These are phyloP conservation scores for Pistacia integerrima DNA, from an alignment of 345 rosid genomes.

Conservation along the genomic window DNA sequence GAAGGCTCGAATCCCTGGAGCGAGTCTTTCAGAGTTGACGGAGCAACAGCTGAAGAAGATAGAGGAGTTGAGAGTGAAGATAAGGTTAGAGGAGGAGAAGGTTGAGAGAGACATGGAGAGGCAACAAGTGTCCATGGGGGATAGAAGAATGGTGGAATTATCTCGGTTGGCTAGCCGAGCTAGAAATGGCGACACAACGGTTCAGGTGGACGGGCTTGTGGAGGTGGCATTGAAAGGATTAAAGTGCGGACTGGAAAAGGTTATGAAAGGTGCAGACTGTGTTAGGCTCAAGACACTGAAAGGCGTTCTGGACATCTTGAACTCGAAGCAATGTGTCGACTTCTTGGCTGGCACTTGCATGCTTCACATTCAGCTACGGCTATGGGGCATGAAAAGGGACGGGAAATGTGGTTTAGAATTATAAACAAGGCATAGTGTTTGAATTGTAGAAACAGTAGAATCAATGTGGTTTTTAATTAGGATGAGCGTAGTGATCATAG, in stretches of 20 bases:
- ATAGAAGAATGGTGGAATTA: conserved; percentile 63
- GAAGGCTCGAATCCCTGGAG: conserved; percentile 26
- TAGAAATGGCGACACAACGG: conserved; percentile 18
- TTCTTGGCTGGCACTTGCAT: conserved; percentile 56
- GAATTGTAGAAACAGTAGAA: too few species aligned
- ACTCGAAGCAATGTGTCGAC: conserved; percentile 56
- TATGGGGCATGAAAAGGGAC: conserved; percentile 40
- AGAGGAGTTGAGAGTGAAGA: conserved; percentile 55
- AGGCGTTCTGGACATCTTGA: conserved; percentile 66
- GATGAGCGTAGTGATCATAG: not conserved
- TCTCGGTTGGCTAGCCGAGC: conserved; percentile 40
- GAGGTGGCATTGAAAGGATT: conserved; percentile 53
- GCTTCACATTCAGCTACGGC: conserved; percentile 60
- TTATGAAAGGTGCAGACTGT: conserved; percentile 81
- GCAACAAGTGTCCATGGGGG: conserved; percentile 75
- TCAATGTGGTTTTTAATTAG: not conserved
- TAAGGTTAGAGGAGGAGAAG: conserved; percentile 64
- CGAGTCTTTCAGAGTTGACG: conserved; percentile 30
- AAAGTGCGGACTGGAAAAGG: conserved; percentile 52
- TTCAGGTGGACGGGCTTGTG: conserved; percentile 31
- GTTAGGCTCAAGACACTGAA: conserved; percentile 76
- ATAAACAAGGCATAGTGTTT: not conserved
- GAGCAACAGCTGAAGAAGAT: conserved; percentile 56
- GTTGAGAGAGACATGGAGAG: conserved; percentile 87
- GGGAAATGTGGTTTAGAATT: not conserved